Evolutionary conservation across 1,139 yeast genomes (phyloP).

Genomic region (Scheffersomyces segobiensis): DNA sequence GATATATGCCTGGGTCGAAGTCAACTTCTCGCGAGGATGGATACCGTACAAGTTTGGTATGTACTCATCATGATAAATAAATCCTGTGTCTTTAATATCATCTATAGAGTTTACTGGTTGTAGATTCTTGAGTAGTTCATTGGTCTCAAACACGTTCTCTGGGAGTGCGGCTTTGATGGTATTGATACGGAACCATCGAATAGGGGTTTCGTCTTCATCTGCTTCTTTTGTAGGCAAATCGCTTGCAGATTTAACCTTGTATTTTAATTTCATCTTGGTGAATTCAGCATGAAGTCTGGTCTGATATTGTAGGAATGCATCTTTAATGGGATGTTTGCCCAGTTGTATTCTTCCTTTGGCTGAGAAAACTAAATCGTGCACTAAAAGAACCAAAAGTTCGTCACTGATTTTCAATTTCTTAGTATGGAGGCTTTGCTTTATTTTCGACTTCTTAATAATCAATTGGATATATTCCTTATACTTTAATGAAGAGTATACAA

Average conservation of each 20-base stretch:
- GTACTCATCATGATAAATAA: slow-evolving; percentile 66
- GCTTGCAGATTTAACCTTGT: slow-evolving; percentile 46
- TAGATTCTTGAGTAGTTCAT: slow-evolving; percentile 44
- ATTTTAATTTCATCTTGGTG: slow-evolving; percentile 71
- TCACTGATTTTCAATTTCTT: slow-evolving; percentile 43
- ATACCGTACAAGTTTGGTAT: slow-evolving; percentile 81
- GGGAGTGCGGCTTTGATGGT: slow-evolving; percentile 47
- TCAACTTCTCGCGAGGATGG: slow-evolving; percentile 69
- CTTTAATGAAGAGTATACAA: slow-evolving; percentile 74
- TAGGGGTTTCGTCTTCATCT: slow-evolving; percentile 68
- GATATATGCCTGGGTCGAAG: slow-evolving; percentile 64
- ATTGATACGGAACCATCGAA: slow-evolving; percentile 86
- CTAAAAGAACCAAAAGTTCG: slow-evolving; percentile 59
- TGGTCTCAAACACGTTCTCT: slow-evolving; percentile 42
- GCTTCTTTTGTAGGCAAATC: slow-evolving; percentile 35
- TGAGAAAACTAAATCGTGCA: slow-evolving; percentile 79
- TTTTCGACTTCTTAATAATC: slow-evolving; percentile 65
- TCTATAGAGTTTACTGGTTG: slow-evolving; percentile 45
- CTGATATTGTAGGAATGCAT: slow-evolving; percentile 73
- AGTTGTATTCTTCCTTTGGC: slow-evolving; percentile 81
- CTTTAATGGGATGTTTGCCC: slow-evolving; percentile 86
- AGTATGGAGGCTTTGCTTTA: slow-evolving; percentile 44
- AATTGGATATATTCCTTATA: slow-evolving; percentile 62
- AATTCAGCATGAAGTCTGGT: slow-evolving; percentile 82
- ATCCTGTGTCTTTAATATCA: slow-evolving; percentile 51